phyloP scores from a whole-genome alignment of 202 grass and related monocot species.

The Carex arenaria region DNA sequence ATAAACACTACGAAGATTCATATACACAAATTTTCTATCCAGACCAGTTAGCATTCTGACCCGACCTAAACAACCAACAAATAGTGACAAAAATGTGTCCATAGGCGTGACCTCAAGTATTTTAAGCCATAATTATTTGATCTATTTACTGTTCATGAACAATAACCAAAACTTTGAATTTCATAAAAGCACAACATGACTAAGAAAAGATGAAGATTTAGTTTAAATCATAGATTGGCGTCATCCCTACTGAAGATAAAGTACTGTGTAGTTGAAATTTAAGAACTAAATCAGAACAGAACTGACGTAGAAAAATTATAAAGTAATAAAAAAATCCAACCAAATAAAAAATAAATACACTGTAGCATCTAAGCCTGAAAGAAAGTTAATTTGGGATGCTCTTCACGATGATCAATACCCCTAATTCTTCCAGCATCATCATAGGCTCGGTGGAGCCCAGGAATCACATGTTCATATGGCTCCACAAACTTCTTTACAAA shows the following conservation, averaged over 20 bases:
- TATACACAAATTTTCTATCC: too few species aligned
- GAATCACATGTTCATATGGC: constrained; percentile 14
- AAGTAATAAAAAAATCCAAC: too few species aligned
- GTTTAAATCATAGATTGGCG: not conserved
- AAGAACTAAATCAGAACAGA: not conserved
- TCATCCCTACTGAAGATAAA: not conserved
- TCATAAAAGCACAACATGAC: not conserved
- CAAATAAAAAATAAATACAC: too few species aligned
- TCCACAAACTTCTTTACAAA: constrained; percentile 16
- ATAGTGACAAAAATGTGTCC: too few species aligned
- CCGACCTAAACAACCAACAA: too few species aligned
- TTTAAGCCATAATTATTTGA: not conserved
- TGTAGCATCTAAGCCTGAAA: too few species aligned
- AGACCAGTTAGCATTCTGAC: too few species aligned
- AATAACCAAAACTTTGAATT: too few species aligned
- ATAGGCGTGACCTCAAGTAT: not conserved
- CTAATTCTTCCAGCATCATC: not conserved
- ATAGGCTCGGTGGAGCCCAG: constrained; percentile 10
- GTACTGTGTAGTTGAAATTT: not conserved
- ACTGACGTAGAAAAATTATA: not conserved
- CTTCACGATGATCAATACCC: not conserved
- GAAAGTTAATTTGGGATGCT: not conserved
- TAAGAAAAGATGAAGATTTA: not conserved
- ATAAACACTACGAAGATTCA: not conserved
- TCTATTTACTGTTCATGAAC: too few species aligned